Evolutionary conservation across 768 basidiomycete species (phyloP), one percentile per base, ranked within the genome.

Genomic region (Dictyophora rubrovolvata): DNA sequence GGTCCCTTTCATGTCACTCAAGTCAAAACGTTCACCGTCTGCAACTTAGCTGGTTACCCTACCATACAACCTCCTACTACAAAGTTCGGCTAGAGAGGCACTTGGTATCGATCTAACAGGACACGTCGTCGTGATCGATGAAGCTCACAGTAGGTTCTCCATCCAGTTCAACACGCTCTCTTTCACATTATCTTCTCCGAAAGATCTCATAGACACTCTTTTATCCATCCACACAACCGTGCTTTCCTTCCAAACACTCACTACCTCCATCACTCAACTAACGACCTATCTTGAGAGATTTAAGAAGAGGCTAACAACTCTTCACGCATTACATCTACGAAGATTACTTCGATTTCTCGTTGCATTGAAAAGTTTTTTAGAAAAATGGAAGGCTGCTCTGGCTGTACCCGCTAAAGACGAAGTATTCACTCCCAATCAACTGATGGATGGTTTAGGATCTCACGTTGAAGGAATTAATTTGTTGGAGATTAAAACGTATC

Each of bases 31-130:
- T 14, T n/a, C 12, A 42, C 42, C 7, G 28, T 28, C 28, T 28
- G 2, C 28, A 28, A n/a, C 11, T 1, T 54, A 94, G 92, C 76
- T 97, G 0, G 83, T 96, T n/a, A 86, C 88, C 0, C 75, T 98
- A 8, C 96, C 95, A 0, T 99, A 99, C 69, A 95, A 94, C 69
- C 83, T 97, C 18, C 75, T 98, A 1, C 73, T 99, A 5, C 86
- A 91, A 62, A 86, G 82, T 61, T 78, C 79, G 1, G 89, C 93
- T 1, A 77, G 95, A 53, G 91, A 96, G 65, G 84, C 92, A 0
- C 76, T 97, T 0, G 88, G 88, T 1, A 93, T 99, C 60, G 81
- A 90, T 66, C 73, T 96, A 49, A 86, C 79, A 11, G 80, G 85
- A 65, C 92, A 96, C 65, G 76, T 97, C 17, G 81, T 99, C 33